Evolutionary conservation across 129 eudicot genomes (phyloP), one percentile per base, ranked within the genome.

Genomic region (Pseudognaphalium luteoalbum): DNA sequence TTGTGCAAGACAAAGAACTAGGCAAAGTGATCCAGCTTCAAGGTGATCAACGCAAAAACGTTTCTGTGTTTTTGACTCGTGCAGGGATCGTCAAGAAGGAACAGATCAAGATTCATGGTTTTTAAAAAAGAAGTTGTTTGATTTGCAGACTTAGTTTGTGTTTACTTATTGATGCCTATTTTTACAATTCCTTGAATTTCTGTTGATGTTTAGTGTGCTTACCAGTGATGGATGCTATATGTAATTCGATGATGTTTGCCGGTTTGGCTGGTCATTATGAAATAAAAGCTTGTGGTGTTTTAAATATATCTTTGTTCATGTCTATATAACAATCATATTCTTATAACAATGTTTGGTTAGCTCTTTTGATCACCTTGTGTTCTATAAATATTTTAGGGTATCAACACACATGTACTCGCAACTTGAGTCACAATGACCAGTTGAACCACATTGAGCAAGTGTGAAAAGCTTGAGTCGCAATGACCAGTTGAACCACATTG

Each of bases 11-110:
- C 79, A 87, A 91, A 65, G 90, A 83, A 64, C 89, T 91, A 22
- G 98, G 98, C 5, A 89, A 91, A 68, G 96, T 94, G 68, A 94
- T 94, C 20, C 98, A 94, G 57, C 87, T 94, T 12, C 98, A 94
- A 69, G 97, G 98, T 12, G 97, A 94, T 76, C 98, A 94, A 82
- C 86, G 98, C 19, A 94, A 91, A 91, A 94, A 94, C 73, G 98
- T 89, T 6, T 84, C 97, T 10, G 77, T 80, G 17, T 94, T 94
- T 70, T 83, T 94, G 37, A 78, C 81, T 2, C 89, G 75, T 15
- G 94, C 88, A 2, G 92, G 86, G 1, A 71, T 95, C 56, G 94
- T 87, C 58, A 86, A 87, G 89, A 94, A 94, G 66, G 98, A 94
- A 15, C 93, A 82, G 80, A 89, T 94, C 58, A 94, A 94, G 83